Base-by-base conservation (phyloP, 495 filamentous ascomycete species). In the Xylaria longipes region DNA sequence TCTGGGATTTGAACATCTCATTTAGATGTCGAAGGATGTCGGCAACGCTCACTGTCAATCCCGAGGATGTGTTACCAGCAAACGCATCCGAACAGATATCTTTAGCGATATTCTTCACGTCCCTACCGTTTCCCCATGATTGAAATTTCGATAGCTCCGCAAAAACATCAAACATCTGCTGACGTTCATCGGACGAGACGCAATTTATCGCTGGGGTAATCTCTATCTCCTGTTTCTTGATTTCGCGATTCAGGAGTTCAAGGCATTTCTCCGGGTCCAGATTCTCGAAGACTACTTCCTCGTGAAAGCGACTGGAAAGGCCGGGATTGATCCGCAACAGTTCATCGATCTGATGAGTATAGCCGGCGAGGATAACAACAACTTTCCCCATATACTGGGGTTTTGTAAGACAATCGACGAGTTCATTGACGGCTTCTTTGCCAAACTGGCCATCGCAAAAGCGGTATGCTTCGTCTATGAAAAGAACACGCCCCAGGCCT, bases 321-420 rank as follows among this genome's bases (percentile, higher is more conserved):
- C 88, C 88, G 0, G 84, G 80, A 65, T 90, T 90, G 41, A 84
- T 83, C 1, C 77, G 69, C 85, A 94, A 86, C 1, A 95, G 84
- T 0, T 84, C 80, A 72, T 93, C 88, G 72, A 94, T 93, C 37
- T 92, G 88, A 0, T 79, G 69, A 29, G 87, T 85, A 71, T 94
- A 93, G 4, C 92, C 92, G 0, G 92, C 92, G 0, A 94, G 82
- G 52, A 95, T 91, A 25, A 91, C 83, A 60, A 95, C 83, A 2
- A 94, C 75, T 70, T 90, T 93, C 54, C 85, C 79, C 17, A 73
- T 69, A 74, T 88, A 94, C 57, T 80, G 81, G 0, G 85, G 84
- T 72, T 91, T 90, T 1, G 89, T 91, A 15, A 91, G 80, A 43
- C 81, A 87, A 75, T 91, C 88, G 1, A 91, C 88, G 12, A 94